phyloP scores from a whole-genome alignment of 148 eudicot genomes.

The Heliamphora exappendiculata region DNA sequence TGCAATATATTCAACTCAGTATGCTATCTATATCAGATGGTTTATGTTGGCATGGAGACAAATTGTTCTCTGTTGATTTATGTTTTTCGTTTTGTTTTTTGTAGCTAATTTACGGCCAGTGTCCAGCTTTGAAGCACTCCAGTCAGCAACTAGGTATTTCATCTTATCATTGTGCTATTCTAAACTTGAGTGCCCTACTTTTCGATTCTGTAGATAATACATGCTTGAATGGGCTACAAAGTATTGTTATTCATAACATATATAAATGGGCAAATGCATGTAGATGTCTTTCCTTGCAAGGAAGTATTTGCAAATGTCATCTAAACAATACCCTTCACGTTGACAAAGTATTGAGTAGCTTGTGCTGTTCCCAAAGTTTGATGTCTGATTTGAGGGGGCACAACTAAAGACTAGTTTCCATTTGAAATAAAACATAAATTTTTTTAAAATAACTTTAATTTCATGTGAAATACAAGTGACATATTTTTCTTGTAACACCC shows the following conservation, averaged over 20 bases:
- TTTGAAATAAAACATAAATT: no score
- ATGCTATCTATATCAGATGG: not conserved
- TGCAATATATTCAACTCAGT: not conserved
- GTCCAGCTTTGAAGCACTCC: slow-evolving; percentile 62
- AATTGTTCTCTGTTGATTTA: not conserved
- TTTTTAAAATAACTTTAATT: no score
- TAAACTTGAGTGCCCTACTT: not conserved
- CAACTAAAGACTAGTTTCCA: not conserved
- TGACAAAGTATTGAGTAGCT: not conserved
- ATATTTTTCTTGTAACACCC: no score
- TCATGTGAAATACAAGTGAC: no score
- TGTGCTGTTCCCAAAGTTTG: not conserved
- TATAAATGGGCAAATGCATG: not conserved
- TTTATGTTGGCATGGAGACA: not conserved
- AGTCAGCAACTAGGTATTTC: slow-evolving; percentile 53
- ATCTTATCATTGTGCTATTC: not conserved
- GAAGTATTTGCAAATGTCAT: not conserved
- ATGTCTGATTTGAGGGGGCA: not conserved
- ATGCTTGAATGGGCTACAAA: not conserved
- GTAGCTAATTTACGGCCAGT: slow-evolving; percentile 54
- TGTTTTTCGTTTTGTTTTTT: not conserved
- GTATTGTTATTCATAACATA: not conserved
- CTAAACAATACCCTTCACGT: not conserved
- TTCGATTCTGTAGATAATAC: not conserved
- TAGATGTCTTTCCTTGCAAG: not conserved